Evolutionary conservation across 2,329 filamentous ascomycete genomes (phyloP).

Genomic region (Didymella segeticola): DNA sequence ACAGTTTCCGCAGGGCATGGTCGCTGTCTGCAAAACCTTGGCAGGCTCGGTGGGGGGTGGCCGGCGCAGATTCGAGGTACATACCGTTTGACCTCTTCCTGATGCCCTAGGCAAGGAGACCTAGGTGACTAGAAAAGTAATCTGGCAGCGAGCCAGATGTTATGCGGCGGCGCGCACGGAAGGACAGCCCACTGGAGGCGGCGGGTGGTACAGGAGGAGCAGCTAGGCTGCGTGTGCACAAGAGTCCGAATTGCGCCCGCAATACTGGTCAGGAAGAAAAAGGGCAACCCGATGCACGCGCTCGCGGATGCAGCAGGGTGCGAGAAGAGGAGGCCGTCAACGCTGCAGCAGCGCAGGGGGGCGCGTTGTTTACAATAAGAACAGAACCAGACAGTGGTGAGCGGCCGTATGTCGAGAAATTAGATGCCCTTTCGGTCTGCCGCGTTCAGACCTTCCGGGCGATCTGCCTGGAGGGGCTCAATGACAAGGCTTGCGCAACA

Average conservation of each 20-base stretch:
- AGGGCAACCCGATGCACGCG: slow-evolving; percentile 29
- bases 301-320: slow-evolving; percentile 28
- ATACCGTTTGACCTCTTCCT: slow-evolving; percentile 23
- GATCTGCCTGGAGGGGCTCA: slow-evolving; percentile 33
- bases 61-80: slow-evolving; percentile 6
- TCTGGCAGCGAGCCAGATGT: slow-evolving; percentile 37
- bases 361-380: slow-evolving; percentile 18
- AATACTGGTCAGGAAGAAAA: slow-evolving; percentile 29
- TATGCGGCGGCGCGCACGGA: slow-evolving; percentile 45
- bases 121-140: slow-evolving; percentile 35
- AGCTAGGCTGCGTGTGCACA: slow-evolving; percentile 24
- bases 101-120: slow-evolving; percentile 40
- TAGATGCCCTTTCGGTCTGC: slow-evolving; percentile 36
- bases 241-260: slow-evolving; percentile 22
- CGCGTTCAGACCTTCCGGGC: slow-evolving; percentile 24
- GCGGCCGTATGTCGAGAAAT: slow-evolving; percentile 33
- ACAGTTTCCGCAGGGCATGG: slow-evolving; percentile 13
- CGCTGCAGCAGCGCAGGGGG: slow-evolving; percentile 22
- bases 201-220: slow-evolving; percentile 14
- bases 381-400: slow-evolving; percentile 5
- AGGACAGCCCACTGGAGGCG: slow-evolving; percentile 35
- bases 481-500: slow-evolving; percentile 15
- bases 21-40: slow-evolving; percentile 26
- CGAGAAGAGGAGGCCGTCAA: slow-evolving; percentile 22
- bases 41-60: slow-evolving; percentile 17